Evolutionary conservation across 2,329 filamentous ascomycete genomes (phyloP).

Genomic region (Colletotrichum truncatum): DNA sequence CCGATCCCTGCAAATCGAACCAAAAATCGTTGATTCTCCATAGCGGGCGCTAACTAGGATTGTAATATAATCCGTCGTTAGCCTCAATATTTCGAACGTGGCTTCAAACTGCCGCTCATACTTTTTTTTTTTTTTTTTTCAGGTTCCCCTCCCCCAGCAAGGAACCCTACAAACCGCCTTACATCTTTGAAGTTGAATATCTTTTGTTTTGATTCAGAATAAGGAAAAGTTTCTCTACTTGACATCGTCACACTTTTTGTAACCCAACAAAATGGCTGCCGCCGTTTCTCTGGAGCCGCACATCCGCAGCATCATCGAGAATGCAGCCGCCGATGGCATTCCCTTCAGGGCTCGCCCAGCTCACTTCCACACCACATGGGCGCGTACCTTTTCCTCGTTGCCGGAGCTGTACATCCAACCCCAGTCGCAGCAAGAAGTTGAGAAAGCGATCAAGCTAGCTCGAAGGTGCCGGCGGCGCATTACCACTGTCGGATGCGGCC

Average conservation of each 20-base stretch:
- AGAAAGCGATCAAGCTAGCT: constrained; percentile 84
- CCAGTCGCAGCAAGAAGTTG: constrained; percentile 81
- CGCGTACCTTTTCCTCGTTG: constrained; percentile 86
- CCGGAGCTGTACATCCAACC: constrained; percentile 95
- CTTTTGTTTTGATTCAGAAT: not conserved
- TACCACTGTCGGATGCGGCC: constrained; percentile 85
- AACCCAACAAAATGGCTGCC: constrained; percentile 3
- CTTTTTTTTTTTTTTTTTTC: not conserved
- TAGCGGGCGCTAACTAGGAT: constrained; percentile 26
- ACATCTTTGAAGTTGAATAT: not conserved
- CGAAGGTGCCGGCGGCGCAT: constrained; percentile 83
- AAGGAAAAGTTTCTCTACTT: not conserved
- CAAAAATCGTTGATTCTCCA: constrained; percentile 7
- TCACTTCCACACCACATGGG: constrained; percentile 92
- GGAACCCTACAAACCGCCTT: not conserved
- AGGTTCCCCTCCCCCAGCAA: not conserved
- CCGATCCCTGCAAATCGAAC: constrained; percentile 17
- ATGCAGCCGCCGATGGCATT: constrained; percentile 49
- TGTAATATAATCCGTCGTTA: constrained; percentile 26
- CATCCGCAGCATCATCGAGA: constrained; percentile 44
- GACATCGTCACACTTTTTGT: not conserved
- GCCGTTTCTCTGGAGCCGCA: constrained; percentile 44
- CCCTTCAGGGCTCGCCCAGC: constrained; percentile 79
- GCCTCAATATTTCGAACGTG: constrained; percentile 6
- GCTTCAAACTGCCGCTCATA: not conserved